Percentiles rank a stretch among this genome's conserved stretches.
Conservation (phyloP, 371 early-diverging fungal species). For the Mortierella sp. region DNA sequence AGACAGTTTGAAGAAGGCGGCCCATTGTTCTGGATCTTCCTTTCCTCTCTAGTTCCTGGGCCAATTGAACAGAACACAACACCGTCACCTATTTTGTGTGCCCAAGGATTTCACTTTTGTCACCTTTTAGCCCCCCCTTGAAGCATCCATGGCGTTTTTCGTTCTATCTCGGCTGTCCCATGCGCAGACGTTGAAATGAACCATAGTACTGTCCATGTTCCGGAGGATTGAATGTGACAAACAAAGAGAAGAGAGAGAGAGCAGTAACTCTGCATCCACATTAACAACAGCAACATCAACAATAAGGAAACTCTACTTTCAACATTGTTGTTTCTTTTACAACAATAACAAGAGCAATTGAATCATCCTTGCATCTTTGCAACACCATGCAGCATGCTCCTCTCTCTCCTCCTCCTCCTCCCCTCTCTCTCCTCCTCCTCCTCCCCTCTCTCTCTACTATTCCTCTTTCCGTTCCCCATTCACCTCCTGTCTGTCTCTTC, state of each 20-base stretch:
- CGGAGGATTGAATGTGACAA: constrained; percentile 2
- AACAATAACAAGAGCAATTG: neutral
- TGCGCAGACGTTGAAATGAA: neutral
- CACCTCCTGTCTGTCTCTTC: neutral
- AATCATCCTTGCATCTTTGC: neutral
- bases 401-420: neutral
- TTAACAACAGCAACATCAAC: neutral
- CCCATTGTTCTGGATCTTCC: neutral
- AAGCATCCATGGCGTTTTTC: neutral
- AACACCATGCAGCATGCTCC: neutral
- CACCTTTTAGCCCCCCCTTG: neutral
- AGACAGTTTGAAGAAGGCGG: too few relatives aligned
- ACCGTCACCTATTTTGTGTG: too few relatives aligned
- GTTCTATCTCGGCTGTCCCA: neutral
- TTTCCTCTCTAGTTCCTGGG: neutral
- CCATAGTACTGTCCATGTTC: neutral
- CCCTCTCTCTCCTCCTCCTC: neutral
- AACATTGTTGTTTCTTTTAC: constrained; percentile 5
- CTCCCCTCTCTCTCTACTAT: neutral
- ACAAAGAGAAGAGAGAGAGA: neutral
- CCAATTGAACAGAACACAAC: neutral
- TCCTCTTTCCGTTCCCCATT: neutral
- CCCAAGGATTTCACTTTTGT: constrained; percentile 10
- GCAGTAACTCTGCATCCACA: neutral
- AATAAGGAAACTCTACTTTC: constrained; percentile 1